Evolutionary conservation across 2,329 filamentous ascomycete species (phyloP).

Genomic region (Nothopassalora personata): DNA sequence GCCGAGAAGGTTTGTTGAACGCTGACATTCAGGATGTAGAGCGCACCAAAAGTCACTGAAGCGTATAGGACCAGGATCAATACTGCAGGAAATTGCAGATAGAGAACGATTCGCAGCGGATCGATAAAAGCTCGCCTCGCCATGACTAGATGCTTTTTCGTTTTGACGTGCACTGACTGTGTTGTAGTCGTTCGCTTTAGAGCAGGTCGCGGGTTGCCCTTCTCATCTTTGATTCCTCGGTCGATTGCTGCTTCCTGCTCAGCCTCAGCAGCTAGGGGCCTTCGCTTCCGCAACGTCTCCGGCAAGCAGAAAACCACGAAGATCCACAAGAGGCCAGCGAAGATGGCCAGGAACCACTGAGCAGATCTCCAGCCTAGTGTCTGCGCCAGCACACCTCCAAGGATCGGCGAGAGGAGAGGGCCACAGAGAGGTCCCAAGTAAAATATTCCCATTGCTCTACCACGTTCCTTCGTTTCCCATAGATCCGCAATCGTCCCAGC

Average conservation of each 20-base stretch:
- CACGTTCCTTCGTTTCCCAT: slow-evolving; percentile 68
- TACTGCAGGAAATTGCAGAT: slow-evolving; percentile 70
- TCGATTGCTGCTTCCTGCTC: slow-evolving; percentile 8
- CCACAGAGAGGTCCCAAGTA: slow-evolving; percentile 74
- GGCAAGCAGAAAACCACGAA: slow-evolving; percentile 58
- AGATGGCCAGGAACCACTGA: slow-evolving; percentile 71
- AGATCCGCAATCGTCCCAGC: slow-evolving; percentile 78
- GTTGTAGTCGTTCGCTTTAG: slow-evolving; percentile 53
- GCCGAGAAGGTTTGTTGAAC: slow-evolving; percentile 64
- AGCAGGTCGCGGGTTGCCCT: slow-evolving; percentile 16
- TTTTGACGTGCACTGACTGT: slow-evolving; percentile 54
- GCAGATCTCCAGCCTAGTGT: slow-evolving; percentile 68
- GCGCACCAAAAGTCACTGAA: slow-evolving; percentile 66
- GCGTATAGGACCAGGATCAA: slow-evolving; percentile 68
- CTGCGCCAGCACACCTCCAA: slow-evolving; percentile 68
- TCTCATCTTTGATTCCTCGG: slow-evolving; percentile 25
- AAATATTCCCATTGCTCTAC: slow-evolving; percentile 75
- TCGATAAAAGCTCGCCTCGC: slow-evolving; percentile 63
- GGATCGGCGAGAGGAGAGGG: slow-evolving; percentile 68
- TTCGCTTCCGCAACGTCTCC: slow-evolving; percentile 51
- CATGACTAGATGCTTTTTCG: slow-evolving; percentile 49
- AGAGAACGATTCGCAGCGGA: slow-evolving; percentile 64
- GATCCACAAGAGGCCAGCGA: slow-evolving; percentile 55
- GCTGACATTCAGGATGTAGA: slow-evolving; percentile 74
- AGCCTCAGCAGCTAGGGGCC: slow-evolving; percentile 28